Base-by-base conservation (phyloP, 2,329 filamentous ascomycete genomes). In the Cladobotryum mycophilum region DNA sequence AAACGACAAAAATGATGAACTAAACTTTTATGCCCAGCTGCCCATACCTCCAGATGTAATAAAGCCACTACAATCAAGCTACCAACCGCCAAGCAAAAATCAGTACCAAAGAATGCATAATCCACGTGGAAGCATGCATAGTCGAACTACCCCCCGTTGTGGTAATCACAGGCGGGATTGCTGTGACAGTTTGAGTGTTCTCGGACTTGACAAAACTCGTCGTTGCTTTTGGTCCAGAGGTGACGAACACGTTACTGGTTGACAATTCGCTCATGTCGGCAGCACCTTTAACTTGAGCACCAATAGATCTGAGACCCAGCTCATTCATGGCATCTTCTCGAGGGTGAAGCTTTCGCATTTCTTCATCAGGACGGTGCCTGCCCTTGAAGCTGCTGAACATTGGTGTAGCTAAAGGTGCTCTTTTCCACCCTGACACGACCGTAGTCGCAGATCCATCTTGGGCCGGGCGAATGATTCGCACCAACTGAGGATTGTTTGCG, bases 401-500 rank as follows among this genome's bases (percentile, higher is more conserved):
- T 14, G 42, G 36, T 17, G 53, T 53, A 22, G 48, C 48, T 33
- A 46, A 53, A 9, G 58, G 55, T n/a, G 49, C 38, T 11, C 46
- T 45, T 22, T 55, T 51, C 46, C 36, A 55, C 8, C 58, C 41
- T 3, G 58, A 55, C 36, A 58, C 22, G 9, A 57, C 37, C 13
- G 55, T 56, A 0, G 58, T 64, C 41, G 56, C 45, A 8, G 59
- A 56, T 11, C 55, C 49, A 9, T 55, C 52, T 9, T 58, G 52
- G 11, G 55, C 54, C 17, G 62, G 51, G 14, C 58, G 51, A 37
- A 63, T 58, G 5, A 66, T 52, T 13, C 60, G 64, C 20, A 63
- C 51, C 15, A 61, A 41, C 7, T 57, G 42, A 44, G 52, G 56
- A 12, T 36, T 33, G 4, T 41, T 40, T 20, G 48, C 15, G 11